These are phyloP conservation scores for Acanthamoeba divionensis DNA, from an alignment of 208 protist species.

Conservation along the genomic window DNA sequence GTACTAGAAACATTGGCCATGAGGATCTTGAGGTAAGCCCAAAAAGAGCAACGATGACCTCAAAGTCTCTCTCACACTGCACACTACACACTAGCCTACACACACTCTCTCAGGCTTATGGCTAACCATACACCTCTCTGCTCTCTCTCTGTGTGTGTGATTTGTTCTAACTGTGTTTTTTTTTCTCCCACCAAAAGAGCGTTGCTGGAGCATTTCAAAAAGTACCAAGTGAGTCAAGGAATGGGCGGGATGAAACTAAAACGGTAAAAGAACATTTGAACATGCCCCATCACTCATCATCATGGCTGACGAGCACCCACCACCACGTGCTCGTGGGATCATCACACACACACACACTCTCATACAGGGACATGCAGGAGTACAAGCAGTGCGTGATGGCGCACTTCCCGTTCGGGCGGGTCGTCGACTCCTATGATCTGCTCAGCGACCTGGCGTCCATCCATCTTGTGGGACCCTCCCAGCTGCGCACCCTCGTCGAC, in stretches of 20 bases:
- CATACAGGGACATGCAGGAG: conserved; percentile 22
- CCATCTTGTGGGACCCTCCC: background rate
- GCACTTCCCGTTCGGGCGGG: background rate
- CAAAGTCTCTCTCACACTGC: background rate
- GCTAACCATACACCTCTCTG: too few relatives aligned
- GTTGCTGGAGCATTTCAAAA: background rate
- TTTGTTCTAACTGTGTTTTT: background rate
- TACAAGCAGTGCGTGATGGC: background rate
- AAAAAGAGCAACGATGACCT: background rate
- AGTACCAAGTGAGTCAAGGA: conserved; percentile 1
- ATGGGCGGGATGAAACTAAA: conserved; percentile 35
- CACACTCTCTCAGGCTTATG: too few relatives aligned
- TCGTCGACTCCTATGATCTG: background rate
- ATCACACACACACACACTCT: background rate
- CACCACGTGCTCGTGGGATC: background rate
- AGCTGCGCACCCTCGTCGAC: background rate
- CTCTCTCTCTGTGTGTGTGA: too few relatives aligned
- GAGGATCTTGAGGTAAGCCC: background rate
- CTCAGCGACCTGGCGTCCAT: conserved; percentile 5
- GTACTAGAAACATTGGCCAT: background rate
- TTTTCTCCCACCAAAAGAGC: background rate
- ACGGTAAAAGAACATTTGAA: background rate
- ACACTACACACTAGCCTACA: too few relatives aligned
- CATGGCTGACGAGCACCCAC: background rate
- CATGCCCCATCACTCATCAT: background rate